Conservation (phyloP, 176 grass and related monocot genomes). For the Carex cristatella region DNA sequence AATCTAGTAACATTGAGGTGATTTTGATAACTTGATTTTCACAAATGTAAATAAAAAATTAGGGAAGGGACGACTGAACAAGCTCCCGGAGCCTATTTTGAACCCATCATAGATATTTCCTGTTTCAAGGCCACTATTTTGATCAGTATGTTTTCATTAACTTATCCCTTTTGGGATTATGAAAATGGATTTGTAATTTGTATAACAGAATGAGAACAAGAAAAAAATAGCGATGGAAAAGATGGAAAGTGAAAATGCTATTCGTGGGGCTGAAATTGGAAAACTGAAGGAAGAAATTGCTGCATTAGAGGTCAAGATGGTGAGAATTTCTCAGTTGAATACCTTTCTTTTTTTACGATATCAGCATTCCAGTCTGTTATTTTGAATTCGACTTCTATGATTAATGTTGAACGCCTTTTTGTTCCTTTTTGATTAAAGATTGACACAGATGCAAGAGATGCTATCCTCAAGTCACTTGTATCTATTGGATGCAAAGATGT, state of each 20-base stretch:
- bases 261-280: slow-evolving; percentile 15
- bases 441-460: slow-evolving; percentile 1
- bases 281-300: slow-evolving; percentile 19
- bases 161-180: not conserved
- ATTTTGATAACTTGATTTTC: not conserved
- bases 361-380: not conserved
- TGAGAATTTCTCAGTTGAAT: slow-evolving; percentile 2
- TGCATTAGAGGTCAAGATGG: slow-evolving; percentile 1
- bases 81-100: not conserved
- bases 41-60: not conserved
- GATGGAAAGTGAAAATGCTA: slow-evolving; percentile 10
- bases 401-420: not conserved
- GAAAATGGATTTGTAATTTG: not conserved
- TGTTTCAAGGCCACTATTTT: not conserved
- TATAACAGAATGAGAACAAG: slow-evolving; percentile 27
- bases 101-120: not conserved
- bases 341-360: not conserved
- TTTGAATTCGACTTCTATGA: not conserved
- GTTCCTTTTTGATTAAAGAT: not conserved
- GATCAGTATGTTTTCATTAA: not conserved
- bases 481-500: slow-evolving; percentile 7
- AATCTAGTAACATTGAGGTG: slow-evolving; percentile 19
- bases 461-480: slow-evolving; percentile 3
- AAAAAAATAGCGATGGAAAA: slow-evolving; percentile 17
- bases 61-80: not conserved